Conservation (phyloP, 1,284 basidiomycete species). For the Leccinum pachyderme region DNA sequence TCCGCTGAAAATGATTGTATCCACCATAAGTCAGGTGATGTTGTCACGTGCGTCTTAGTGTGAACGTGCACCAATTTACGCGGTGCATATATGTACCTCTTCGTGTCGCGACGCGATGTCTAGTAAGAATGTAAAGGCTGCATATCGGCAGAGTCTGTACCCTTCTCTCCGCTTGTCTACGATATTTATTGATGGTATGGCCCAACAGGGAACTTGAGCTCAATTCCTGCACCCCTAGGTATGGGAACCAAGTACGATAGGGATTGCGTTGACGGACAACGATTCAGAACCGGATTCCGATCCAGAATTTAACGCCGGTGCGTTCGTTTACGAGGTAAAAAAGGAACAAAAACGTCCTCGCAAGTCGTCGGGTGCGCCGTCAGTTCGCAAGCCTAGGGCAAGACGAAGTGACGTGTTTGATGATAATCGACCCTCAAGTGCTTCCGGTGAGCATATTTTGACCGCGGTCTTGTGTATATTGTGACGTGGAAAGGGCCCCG, state of each 20-base stretch:
- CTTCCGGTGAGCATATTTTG: slow-evolving; percentile 10
- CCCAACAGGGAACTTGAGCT: slow-evolving; percentile 20
- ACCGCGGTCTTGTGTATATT: background rate
- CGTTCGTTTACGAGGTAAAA: slow-evolving; percentile 38
- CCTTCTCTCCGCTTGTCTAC: background rate
- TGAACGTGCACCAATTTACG: background rate
- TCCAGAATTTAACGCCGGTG: slow-evolving; percentile 53
- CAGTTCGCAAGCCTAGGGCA: slow-evolving; percentile 13
- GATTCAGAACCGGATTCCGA: slow-evolving; percentile 44
- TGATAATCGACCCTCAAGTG: slow-evolving; percentile 5
- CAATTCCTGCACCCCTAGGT: slow-evolving; percentile 34
- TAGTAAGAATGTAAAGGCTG: slow-evolving; percentile 9
- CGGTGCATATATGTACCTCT: background rate
- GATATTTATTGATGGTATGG: slow-evolving; percentile 3
- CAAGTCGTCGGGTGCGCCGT: slow-evolving; percentile 16
- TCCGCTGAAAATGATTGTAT: slow-evolving; percentile 34
- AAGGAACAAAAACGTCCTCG: slow-evolving; percentile 30
- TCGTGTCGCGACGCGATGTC: background rate
- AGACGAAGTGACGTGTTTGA: slow-evolving; percentile 9
- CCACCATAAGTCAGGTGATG: slow-evolving; percentile 16
- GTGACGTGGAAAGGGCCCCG: slow-evolving; percentile 1
- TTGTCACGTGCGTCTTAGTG: slow-evolving; percentile 15
- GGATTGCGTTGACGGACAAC: background rate
- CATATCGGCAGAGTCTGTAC: slow-evolving; percentile 24
- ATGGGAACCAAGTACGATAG: background rate